Percentiles rank a stretch among this genome's conserved stretches.
Evolutionary conservation across 129 eudicot species (phyloP).

Genomic region (Lonicera japonica): DNA sequence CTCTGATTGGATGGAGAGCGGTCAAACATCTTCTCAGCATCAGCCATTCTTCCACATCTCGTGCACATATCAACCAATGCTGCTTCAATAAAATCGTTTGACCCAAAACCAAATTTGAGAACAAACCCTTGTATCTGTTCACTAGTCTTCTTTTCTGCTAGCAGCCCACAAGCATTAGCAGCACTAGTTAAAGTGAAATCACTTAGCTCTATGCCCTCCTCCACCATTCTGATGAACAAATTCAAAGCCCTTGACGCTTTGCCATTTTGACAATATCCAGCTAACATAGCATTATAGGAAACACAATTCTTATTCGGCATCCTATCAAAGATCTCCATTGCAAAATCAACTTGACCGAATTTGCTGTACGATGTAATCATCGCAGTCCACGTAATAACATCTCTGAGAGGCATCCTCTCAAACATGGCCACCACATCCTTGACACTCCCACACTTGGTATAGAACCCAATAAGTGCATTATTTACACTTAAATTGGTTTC

Average conservation of each 20-base stretch:
- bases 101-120: slow-evolving; percentile 50
- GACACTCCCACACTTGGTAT: slow-evolving; percentile 51
- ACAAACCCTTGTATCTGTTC: slow-evolving; percentile 74
- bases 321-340: slow-evolving; percentile 40
- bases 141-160: slow-evolving; percentile 42
- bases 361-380: slow-evolving; percentile 67
- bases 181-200: slow-evolving; percentile 62
- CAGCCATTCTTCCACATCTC: slow-evolving; percentile 68
- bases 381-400: slow-evolving; percentile 73
- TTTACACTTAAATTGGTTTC: slow-evolving; percentile 52
- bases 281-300: slow-evolving; percentile 64
- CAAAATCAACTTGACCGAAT: slow-evolving; percentile 58
- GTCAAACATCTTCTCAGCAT: slow-evolving; percentile 65
- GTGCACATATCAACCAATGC: slow-evolving; percentile 85
- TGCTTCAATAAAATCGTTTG: slow-evolving; percentile 42
- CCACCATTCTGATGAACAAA: slow-evolving; percentile 60
- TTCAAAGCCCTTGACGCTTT: slow-evolving; percentile 37
- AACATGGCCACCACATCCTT: slow-evolving; percentile 47
- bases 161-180: slow-evolving; percentile 64
- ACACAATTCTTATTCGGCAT: slow-evolving; percentile 71
- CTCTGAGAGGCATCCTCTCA: slow-evolving; percentile 51
- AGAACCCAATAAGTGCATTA: slow-evolving; percentile 82
- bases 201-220: slow-evolving; percentile 50
- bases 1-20: slow-evolving; percentile 19
- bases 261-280: slow-evolving; percentile 71